Conservation (phyloP, 768 basidiomycete species). For the Lactarius indigo region DNA sequence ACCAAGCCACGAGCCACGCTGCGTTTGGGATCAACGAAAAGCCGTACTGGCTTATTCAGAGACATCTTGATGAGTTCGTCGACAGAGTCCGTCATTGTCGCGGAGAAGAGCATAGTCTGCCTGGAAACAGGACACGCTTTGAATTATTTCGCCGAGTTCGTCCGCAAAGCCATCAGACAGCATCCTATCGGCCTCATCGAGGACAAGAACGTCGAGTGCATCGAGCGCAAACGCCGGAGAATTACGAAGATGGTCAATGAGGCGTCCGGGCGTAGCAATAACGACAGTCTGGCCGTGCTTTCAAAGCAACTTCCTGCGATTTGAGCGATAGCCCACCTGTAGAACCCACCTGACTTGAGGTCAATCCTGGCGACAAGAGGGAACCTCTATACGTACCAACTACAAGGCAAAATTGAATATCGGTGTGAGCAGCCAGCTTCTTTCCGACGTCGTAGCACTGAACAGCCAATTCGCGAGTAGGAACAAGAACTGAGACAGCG, state of each 20-base stretch:
- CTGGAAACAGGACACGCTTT: conserved; percentile 81
- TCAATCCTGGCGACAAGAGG: conserved; percentile 7
- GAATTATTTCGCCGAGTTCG: conserved; percentile 93
- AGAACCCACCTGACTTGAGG: conserved; percentile 17
- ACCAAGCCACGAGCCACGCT: conserved; percentile 79
- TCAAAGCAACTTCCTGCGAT: conserved; percentile 81
- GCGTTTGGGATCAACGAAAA: conserved; percentile 94
- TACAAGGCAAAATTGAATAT: conserved; percentile 86
- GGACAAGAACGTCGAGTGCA: conserved; percentile 86
- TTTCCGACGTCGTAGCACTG: conserved; percentile 93
- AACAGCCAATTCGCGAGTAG: conserved; percentile 92
- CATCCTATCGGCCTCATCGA: conserved; percentile 99
- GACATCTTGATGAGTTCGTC: conserved; percentile 92
- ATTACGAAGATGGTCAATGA: conserved; percentile 97
- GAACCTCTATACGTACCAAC: conserved; percentile 55
- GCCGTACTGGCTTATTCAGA: conserved; percentile 85
- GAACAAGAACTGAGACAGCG: conserved; percentile 90
- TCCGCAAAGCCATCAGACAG: conserved; percentile 93
- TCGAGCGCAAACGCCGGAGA: conserved; percentile 92
- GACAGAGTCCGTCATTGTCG: conserved; percentile 97
- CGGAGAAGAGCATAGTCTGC: conserved; percentile 98
- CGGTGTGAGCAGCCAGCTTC: conserved; percentile 81
- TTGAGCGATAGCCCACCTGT: conserved; percentile 90
- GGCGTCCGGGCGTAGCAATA: conserved; percentile 87
- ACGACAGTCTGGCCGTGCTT: conserved; percentile 89